Conservation (phyloP, 306 rosid genomes). For the Acacia melanoxylon region DNA sequence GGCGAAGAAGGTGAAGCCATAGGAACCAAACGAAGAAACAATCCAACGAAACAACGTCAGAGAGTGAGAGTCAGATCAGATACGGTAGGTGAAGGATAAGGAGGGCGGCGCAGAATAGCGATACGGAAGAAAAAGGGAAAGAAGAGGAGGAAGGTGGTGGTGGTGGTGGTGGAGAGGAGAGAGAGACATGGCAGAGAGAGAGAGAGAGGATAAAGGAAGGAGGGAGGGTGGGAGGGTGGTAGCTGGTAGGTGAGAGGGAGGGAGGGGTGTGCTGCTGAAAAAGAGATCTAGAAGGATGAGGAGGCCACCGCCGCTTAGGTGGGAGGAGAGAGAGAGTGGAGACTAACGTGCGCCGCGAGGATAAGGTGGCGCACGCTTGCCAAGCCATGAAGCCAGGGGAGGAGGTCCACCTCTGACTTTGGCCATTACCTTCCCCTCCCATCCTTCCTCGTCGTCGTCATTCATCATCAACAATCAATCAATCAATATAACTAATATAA, state of each 20-base stretch:
- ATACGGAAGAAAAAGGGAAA: neutral
- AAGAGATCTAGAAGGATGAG: slow-evolving; percentile 70
- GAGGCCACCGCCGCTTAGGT: slow-evolving; percentile 89
- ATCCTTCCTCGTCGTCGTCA: neutral
- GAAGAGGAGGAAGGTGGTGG: neutral
- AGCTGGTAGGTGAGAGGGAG: slow-evolving; percentile 20
- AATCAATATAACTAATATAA: neutral
- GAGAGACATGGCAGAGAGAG: neutral
- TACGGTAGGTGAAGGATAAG: slow-evolving; percentile 9
- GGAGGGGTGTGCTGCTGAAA: slow-evolving; percentile 73
- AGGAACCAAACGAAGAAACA: neutral
- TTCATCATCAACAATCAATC: neutral
- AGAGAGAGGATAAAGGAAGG: slow-evolving; percentile 24
- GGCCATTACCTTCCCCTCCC: neutral
- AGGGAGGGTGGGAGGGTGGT: neutral
- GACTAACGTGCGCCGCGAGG: slow-evolving; percentile 44
- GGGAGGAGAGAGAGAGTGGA: slow-evolving; percentile 29
- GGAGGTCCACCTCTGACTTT: slow-evolving; percentile 25
- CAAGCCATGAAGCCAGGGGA: slow-evolving; percentile 23
- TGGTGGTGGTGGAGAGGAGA: slow-evolving; percentile 5
- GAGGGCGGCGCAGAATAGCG: neutral
- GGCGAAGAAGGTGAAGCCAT: slow-evolving; percentile 60
- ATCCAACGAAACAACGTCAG: neutral
- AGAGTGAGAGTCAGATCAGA: neutral
- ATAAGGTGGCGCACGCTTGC: slow-evolving; percentile 25